Evolutionary conservation across 495 filamentous ascomycete species (phyloP).

Genomic region (Elaphomyces granulatus): DNA sequence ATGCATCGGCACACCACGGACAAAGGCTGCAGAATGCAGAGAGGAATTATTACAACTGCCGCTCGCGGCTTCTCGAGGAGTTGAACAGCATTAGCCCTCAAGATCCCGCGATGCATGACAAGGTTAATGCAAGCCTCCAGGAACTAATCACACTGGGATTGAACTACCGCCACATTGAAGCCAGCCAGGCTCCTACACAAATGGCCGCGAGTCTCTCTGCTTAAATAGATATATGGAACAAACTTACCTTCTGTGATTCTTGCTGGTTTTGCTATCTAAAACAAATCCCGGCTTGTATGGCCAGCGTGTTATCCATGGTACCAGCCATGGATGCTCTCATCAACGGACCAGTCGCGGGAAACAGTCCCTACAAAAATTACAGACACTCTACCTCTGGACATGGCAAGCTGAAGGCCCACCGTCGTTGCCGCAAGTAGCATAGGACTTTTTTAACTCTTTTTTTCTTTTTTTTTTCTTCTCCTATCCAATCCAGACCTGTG

Average conservation of each 20-base stretch:
- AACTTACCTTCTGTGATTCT: slow-evolving; percentile 1
- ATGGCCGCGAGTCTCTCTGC: slow-evolving; percentile 23
- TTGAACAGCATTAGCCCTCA: slow-evolving; percentile 28
- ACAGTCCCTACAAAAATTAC: slow-evolving; percentile 2
- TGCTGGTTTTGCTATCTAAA: no score
- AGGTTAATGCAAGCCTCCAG: slow-evolving; percentile 35
- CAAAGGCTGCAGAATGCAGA: slow-evolving; percentile 34
- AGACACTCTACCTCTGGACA: no score
- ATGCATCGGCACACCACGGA: slow-evolving; percentile 23
- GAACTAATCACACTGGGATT: slow-evolving; percentile 32
- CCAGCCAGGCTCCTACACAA: slow-evolving; percentile 28
- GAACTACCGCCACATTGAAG: slow-evolving; percentile 33
- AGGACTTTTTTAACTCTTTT: no score
- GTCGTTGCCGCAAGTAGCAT: no score
- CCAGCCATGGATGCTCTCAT: slow-evolving; percentile 4
- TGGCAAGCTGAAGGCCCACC: no score
- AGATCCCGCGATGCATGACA: slow-evolving; percentile 32
- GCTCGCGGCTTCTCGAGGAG: slow-evolving; percentile 28
- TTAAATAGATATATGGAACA: slow-evolving; percentile 13
- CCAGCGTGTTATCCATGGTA: slow-evolving; percentile 7
- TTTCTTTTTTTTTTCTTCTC: no score
- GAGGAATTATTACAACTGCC: slow-evolving; percentile 31
- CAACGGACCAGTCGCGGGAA: slow-evolving; percentile 1
- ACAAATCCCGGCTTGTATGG: no score
- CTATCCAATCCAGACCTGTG: no score